Evolutionary conservation across 2,329 filamentous ascomycete genomes (phyloP).

Genomic region (Fusarium robinianum): DNA sequence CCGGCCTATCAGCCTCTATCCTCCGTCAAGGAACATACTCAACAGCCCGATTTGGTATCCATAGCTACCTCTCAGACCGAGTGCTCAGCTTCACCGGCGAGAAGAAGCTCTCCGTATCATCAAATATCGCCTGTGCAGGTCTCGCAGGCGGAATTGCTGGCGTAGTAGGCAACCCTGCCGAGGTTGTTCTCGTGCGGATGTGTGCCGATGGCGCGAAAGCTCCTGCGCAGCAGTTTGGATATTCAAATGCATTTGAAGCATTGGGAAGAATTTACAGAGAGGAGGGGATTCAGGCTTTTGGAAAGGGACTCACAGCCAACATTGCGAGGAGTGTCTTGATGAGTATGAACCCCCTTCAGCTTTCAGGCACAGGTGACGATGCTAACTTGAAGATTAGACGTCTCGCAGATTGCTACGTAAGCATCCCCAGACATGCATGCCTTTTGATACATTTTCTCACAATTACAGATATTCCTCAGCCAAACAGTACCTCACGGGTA

Average conservation of each 20-base stretch:
- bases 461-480: constrained; percentile 41
- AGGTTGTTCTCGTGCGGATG: constrained; percentile 51
- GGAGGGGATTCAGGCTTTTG: constrained; percentile 46
- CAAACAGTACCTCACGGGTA: constrained; percentile 40
- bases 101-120: constrained; percentile 38
- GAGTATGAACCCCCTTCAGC: constrained; percentile 37
- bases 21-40: constrained; percentile 51
- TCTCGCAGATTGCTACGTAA: constrained; percentile 51
- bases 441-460: background rate
- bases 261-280: constrained; percentile 36
- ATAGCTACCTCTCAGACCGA: constrained; percentile 43
- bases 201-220: constrained; percentile 51
- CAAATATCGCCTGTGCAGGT: constrained; percentile 47
- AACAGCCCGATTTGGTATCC: constrained; percentile 50
- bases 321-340: constrained; percentile 50
- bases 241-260: constrained; percentile 45
- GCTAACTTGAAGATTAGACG: constrained; percentile 40
- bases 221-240: constrained; percentile 42
- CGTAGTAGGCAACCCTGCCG: constrained; percentile 51
- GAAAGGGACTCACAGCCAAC: constrained; percentile 46
- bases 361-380: background rate
- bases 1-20: constrained; percentile 49
- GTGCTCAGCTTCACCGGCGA: constrained; percentile 35
- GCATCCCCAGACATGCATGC: constrained; percentile 2
- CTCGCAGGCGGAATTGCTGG: constrained; percentile 49